Evolutionary conservation across 805 yeast genomes (phyloP), one percentile per base, ranked within the genome.

Genomic region (Middelhovenomyces tepae): DNA sequence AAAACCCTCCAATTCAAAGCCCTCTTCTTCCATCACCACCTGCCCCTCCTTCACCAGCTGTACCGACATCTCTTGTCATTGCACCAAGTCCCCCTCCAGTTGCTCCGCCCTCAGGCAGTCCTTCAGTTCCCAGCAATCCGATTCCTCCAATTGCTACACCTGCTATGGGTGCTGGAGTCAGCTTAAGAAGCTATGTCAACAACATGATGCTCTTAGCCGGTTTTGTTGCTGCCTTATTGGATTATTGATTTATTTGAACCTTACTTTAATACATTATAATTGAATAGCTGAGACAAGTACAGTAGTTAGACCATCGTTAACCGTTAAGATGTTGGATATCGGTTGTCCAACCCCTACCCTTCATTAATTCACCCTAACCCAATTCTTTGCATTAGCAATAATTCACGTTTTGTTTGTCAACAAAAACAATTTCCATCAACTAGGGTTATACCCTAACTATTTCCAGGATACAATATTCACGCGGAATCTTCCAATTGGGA

Each of bases 1-100:
- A 9, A 9, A n/a, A 9, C 8, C n/a, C 23, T 21, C 23, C 23
- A 21, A n/a, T n/a, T 21, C 10, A 9, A 9, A 9, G 10, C 23
- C n/a, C 23, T 9, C n/a, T n/a, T 21, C 23, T n/a, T 21, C n/a
- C 23, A 21, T 21, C 23, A 21, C 10, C 8, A 21, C 8, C n/a
- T 21, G n/a, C n/a, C 8, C 8, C 23, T 21, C 23, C 23, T 21
- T 21, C 23, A 21, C n/a, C 23, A 21, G 23, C 23, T n/a, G n/a
- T 21, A 9, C n/a, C n/a, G n/a, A 21, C 23, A 9, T 21, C 23
- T 23, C 14, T n/a, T 23, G 27, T 23, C 27, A 23, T 11, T 9
- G 5, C 27, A 7, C n/a, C 27, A 23, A 11, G 7, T 7, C n/a
- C 13, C 7, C 7, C 14, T 7, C 13, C 13, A 11, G n/a, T 16